Evolutionary conservation across 805 yeast species (phyloP).

Genomic region (Schwanniomyces occidentalis): DNA sequence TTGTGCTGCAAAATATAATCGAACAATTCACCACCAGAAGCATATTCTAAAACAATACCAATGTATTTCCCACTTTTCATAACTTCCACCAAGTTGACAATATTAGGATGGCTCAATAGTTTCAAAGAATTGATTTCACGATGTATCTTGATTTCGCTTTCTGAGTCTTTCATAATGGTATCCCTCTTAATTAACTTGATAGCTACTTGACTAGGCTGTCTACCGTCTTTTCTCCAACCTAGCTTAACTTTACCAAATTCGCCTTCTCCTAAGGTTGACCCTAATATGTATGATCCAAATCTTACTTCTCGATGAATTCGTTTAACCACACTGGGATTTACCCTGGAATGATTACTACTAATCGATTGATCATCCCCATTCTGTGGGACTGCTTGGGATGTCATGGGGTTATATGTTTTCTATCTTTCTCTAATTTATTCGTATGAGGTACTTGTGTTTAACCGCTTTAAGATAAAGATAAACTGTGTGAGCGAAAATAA

Average conservation of each 20-base stretch:
- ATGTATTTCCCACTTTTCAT: constrained; percentile 91
- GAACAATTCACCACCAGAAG: constrained; percentile 95
- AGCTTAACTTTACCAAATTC: constrained; percentile 97
- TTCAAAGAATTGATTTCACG: constrained; percentile 91
- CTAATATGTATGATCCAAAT: constrained; percentile 87
- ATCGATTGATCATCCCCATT: no score
- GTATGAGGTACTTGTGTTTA: no score
- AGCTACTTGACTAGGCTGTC: constrained; percentile 83
- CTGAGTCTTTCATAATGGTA: constrained; percentile 81
- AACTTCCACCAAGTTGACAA: constrained; percentile 88
- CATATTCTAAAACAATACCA: constrained; percentile 95
- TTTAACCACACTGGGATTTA: constrained; percentile 12
- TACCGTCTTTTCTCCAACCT: constrained; percentile 90
- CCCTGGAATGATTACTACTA: no score
- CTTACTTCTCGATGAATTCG: constrained; percentile 56
- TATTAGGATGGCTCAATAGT: constrained; percentile 87
- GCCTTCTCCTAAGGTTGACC: constrained; percentile 95
- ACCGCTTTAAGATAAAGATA: no score
- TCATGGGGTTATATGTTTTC: no score
- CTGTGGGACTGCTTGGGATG: no score
- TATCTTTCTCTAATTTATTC: no score
- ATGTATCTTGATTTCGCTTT: constrained; percentile 83
- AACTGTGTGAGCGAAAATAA: no score
- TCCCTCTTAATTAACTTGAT: constrained; percentile 89
- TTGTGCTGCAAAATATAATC: constrained; percentile 87